These are phyloP conservation scores for Tylopilus sp. DNA, from an alignment of 1,284 basidiomycete genomes.

Conservation along the genomic window DNA sequence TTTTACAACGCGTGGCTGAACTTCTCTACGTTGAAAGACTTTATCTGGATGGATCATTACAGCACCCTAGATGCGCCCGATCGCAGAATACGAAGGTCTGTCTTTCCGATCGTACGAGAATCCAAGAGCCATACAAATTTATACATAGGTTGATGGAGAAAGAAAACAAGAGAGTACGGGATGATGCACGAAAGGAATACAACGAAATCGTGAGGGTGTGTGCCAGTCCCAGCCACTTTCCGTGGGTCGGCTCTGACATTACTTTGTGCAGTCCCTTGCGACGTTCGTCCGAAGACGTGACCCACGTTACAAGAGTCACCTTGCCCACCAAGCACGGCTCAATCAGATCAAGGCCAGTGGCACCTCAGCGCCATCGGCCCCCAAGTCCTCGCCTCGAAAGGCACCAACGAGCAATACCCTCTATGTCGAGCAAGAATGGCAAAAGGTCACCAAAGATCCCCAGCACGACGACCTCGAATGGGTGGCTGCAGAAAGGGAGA, in stretches of 20 bases:
- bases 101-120: not conserved
- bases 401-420: slow-evolving; percentile 24
- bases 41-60: slow-evolving; percentile 88
- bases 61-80: slow-evolving; percentile 84
- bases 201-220: slow-evolving; percentile 86
- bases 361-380: slow-evolving; percentile 24
- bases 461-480: slow-evolving; percentile 64
- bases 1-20: slow-evolving; percentile 91
- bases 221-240: not conserved
- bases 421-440: slow-evolving; percentile 85
- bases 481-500: slow-evolving; percentile 65
- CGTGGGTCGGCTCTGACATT: not conserved
- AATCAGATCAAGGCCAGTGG: slow-evolving; percentile 36
- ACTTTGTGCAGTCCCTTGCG: slow-evolving; percentile 62
- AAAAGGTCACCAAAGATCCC: slow-evolving; percentile 49
- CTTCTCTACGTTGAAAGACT: slow-evolving; percentile 87
- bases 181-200: slow-evolving; percentile 87
- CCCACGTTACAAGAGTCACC: slow-evolving; percentile 80
- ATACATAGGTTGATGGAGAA: slow-evolving; percentile 80
- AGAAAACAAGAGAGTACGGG: slow-evolving; percentile 91
- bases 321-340: slow-evolving; percentile 46
- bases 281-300: slow-evolving; percentile 91
- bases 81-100: slow-evolving; percentile 72
- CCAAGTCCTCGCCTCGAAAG: slow-evolving; percentile 22
- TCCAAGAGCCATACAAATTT: not conserved